A percentile compares a stretch with the other conserved stretches of the same genome.
These are phyloP conservation scores for Nicotiana undulata DNA, from an alignment of 257 asterid genomes.

Conservation along the genomic window DNA sequence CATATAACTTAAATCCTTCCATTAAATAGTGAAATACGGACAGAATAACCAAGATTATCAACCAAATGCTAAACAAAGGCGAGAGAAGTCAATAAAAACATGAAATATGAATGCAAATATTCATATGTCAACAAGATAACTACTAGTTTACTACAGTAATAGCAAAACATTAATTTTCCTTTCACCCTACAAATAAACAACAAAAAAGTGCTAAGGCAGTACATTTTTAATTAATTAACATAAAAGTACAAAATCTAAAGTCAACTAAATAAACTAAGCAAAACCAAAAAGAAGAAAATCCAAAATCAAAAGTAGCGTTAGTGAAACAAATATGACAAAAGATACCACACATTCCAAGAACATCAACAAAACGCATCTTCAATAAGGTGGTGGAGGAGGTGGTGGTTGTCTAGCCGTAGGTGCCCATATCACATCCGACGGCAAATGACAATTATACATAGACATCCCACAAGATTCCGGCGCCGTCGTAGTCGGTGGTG, in stretches of 20 bases:
- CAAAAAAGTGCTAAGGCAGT: not conserved
- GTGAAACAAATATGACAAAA: not conserved
- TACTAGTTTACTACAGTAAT: not conserved
- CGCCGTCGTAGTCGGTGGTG: constrained; percentile 3
- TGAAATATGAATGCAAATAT: not conserved
- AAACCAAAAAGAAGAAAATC: not conserved
- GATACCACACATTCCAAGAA: not conserved
- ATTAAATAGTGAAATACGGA: not conserved
- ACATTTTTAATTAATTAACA: not conserved
- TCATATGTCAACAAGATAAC: not conserved
- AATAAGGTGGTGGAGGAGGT: constrained; percentile 43
- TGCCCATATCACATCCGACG: constrained; percentile 54
- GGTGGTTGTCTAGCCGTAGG: constrained; percentile 54
- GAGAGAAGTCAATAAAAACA: not conserved
- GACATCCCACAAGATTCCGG: constrained; percentile 20
- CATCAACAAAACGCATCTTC: not conserved
- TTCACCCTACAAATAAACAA: not conserved
- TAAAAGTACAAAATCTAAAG: not conserved
- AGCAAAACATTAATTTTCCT: not conserved
- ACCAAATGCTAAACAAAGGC: not conserved
- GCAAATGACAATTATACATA: constrained; percentile 27
- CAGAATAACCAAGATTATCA: not conserved
- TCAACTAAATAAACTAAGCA: not conserved
- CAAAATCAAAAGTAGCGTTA: not conserved
- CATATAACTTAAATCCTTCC: too few relatives aligned